Evolutionary conservation across 768 basidiomycete genomes (phyloP), one percentile per base, ranked within the genome.

Genomic region (Naematelia aurantialba): DNA sequence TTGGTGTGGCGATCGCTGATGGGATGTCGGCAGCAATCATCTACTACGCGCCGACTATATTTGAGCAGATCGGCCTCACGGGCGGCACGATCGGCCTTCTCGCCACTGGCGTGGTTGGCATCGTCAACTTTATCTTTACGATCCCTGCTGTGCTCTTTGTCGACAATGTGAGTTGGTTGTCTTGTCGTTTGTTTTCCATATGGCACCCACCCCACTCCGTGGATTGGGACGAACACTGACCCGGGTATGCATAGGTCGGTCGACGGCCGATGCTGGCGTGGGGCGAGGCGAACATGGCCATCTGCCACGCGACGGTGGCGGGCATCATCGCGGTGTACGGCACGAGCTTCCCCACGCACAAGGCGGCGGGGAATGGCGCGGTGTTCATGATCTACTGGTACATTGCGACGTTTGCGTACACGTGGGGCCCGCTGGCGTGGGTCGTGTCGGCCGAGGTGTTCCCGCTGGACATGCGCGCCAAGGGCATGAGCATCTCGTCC

Each of bases 81-180:
- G 86, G 86, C 1, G 86, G 83, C 61, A 80, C 86, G 1, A 82
- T 81, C 34, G 82, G 81, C 1, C 78, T 84, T 0, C 78, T 85
- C 27, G 83, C 83, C 1, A 84, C 83, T 25, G 88, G 88, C 53
- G 86, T 90, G 19, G 88, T 89, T 53, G 88, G 88, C 44, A 84
- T 89, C 67, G 86, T 83, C 85, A 87, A 80, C 59, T 83, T 79
- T 26, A 84, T 88, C 85, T 76, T 87, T 2, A 89, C 88, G 0
- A 86, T 89, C 59, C 88, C 88, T 2, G 87, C 88, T 1, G 87
- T 89, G 19, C 80, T 89, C n/a, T 89, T 85, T 80, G 82, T 90
- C 29, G 88, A 89, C 76, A 83, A 87, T 62, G 64, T 68, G 53
- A 59, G 66, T 44, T 21, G 12, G 5, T 19, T 10, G 25, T 27